Evolutionary conservation across 208 protist species (phyloP).

Genomic region (Jaenimonas drosophilae): DNA sequence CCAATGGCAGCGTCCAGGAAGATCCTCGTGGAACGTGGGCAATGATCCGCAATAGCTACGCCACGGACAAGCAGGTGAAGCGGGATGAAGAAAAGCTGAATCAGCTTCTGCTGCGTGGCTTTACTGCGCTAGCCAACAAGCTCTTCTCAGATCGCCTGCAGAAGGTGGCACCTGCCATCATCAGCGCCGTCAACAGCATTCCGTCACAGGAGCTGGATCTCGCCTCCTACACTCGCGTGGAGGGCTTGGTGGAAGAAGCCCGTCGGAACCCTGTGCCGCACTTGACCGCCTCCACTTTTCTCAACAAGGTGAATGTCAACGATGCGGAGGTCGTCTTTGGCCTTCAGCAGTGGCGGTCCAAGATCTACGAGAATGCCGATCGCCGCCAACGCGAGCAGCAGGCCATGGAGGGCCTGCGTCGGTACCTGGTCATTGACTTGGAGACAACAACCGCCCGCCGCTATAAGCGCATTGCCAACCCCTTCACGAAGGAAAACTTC

Average conservation of each 20-base stretch:
- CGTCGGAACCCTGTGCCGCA: conserved; percentile 52
- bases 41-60: conserved; percentile 67
- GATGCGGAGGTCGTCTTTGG: conserved; percentile 84
- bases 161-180: conserved; percentile 64
- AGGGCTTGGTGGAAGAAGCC: conserved; percentile 25
- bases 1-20: conserved; percentile 23
- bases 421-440: conserved; percentile 83
- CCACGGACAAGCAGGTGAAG: conserved; percentile 27
- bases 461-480: conserved; percentile 88
- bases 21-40: conserved; percentile 71
- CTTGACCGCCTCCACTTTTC: conserved; percentile 55
- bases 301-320: conserved; percentile 83
- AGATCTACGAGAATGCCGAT: conserved; percentile 75
- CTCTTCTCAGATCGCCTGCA: conserved; percentile 82
- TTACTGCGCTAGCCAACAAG: conserved; percentile 80
- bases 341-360: conserved; percentile 80
- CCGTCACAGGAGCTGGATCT: conserved; percentile 40
- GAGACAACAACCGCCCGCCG: conserved; percentile 84
- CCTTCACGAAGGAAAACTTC: conserved; percentile 85
- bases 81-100: conserved; percentile 57
- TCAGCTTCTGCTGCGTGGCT: conserved; percentile 62
- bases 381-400: conserved; percentile 67
- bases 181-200: conserved; percentile 68
- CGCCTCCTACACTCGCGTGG: conserved; percentile 18
- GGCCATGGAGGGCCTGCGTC: conserved; percentile 31